These are phyloP conservation scores for Tubosaeta sp. DNA, from an alignment of 768 basidiomycete genomes.

Conservation along the genomic window DNA sequence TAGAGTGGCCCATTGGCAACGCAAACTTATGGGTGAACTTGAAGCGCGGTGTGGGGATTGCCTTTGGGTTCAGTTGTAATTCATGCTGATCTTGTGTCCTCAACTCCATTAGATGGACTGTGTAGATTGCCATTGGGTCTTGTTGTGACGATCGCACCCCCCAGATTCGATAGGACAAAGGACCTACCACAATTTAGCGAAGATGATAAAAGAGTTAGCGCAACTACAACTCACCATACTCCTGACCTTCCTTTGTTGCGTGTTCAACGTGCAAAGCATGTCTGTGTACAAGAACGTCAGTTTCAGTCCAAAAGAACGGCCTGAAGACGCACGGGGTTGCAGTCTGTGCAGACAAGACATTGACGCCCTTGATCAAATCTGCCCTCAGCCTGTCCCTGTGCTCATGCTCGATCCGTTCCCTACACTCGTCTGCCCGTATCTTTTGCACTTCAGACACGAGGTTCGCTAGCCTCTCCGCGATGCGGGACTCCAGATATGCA, in stretches of 20 bases:
- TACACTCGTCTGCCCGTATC: slow-evolving; percentile 4
- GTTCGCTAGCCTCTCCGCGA: slow-evolving; percentile 1
- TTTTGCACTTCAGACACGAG: slow-evolving; percentile 4
- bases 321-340: slow-evolving; percentile 3
- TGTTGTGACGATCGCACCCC: too few relatives aligned
- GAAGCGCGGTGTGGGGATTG: too few relatives aligned
- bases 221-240: too few relatives aligned
- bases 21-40: too few relatives aligned
- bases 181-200: neutral
- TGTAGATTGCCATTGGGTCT: too few relatives aligned
- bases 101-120: too few relatives aligned
- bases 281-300: neutral
- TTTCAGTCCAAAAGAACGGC: neutral
- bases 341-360: slow-evolving; percentile 6
- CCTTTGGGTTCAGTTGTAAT: too few relatives aligned
- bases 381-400: slow-evolving; percentile 5
- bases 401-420: neutral
- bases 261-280: slow-evolving; percentile 6
- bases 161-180: neutral
- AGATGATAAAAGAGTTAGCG: neutral
- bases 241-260: neutral
- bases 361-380: slow-evolving; percentile 18
- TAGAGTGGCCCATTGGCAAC: too few relatives aligned
- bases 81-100: too few relatives aligned
- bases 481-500: neutral